Evolutionary conservation across 1,284 basidiomycete species (phyloP).

Genomic region (Fistulinella cinereoalba): DNA sequence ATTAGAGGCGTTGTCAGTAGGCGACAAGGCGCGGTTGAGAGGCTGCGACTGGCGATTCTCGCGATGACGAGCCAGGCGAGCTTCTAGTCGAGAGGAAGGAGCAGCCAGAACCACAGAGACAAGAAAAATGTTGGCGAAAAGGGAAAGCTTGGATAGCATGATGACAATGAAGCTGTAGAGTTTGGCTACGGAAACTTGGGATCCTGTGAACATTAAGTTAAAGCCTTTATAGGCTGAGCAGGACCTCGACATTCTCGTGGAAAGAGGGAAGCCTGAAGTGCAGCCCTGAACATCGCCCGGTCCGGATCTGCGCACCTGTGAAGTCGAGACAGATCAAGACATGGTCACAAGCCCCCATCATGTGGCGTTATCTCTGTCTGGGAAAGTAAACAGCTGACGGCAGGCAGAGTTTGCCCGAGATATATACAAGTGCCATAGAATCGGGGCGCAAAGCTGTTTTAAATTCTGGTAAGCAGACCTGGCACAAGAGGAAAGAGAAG

Average conservation of each 20-base stretch:
- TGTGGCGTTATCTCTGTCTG: background rate
- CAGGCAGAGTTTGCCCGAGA: background rate
- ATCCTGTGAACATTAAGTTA: background rate
- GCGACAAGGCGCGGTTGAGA: background rate
- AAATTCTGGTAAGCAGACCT: too few species aligned
- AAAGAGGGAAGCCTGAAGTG: background rate
- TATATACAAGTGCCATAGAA: too few species aligned
- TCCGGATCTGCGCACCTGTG: background rate
- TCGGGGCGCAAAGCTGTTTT: too few species aligned
- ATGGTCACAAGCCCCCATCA: background rate
- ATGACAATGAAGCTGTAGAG: background rate
- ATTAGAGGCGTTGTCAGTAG: conserved; percentile 1
- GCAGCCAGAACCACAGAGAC: conserved; percentile 13
- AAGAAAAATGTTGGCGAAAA: conserved; percentile 21
- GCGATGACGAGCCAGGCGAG: conserved; percentile 12
- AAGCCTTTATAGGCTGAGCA: background rate
- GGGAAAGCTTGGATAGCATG: conserved; percentile 18
- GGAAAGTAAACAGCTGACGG: background rate
- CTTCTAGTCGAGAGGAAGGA: conserved; percentile 14
- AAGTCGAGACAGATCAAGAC: background rate
- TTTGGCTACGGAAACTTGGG: background rate
- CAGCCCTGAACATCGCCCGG: background rate
- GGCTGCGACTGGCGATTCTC: conserved; percentile 12
- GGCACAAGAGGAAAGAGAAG: too few species aligned
- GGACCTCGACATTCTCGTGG: background rate